Conservation (phyloP, 805 yeast species). For the Candida broadrunensis region DNA sequence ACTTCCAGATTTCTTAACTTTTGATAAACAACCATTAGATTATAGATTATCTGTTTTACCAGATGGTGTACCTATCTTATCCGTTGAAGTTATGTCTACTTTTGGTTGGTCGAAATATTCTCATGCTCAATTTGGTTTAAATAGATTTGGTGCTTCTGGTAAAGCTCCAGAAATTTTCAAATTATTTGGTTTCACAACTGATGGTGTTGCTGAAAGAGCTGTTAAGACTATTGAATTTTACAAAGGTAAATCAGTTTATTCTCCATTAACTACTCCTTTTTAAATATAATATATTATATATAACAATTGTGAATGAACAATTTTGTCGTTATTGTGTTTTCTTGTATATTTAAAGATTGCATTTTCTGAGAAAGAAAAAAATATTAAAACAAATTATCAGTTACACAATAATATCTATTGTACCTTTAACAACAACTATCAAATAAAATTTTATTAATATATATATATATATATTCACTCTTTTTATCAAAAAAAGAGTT, state of each 20-base stretch:
- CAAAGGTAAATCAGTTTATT: slow-evolving; percentile 67
- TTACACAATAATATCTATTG: no score
- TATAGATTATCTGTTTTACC: slow-evolving; percentile 88
- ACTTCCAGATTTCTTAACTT: slow-evolving; percentile 87
- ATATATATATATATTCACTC: no score
- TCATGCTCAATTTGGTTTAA: slow-evolving; percentile 93
- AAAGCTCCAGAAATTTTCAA: slow-evolving; percentile 80
- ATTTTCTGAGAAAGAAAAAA: no score
- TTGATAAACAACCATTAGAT: slow-evolving; percentile 76
- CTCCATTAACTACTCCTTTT: slow-evolving; percentile 82
- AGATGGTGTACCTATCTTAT: slow-evolving; percentile 88
- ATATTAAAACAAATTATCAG: no score
- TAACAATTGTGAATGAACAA: no score
- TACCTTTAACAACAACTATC: no score
- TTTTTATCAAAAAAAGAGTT: no score
- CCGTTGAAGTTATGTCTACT: slow-evolving; percentile 91
- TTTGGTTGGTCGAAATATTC: slow-evolving; percentile 93
- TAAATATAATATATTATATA: slow-evolving; percentile 35
- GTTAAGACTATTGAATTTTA: slow-evolving; percentile 74
- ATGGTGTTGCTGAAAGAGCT: slow-evolving; percentile 87
- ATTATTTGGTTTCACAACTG: slow-evolving; percentile 86
- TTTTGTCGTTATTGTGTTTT: no score
- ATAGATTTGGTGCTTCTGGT: slow-evolving; percentile 97
- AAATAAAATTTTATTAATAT: no score
- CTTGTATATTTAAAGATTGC: no score